These are phyloP conservation scores for Microbotryomycetes sp. DNA, from an alignment of 1,284 basidiomycete genomes.

Conservation along the genomic window DNA sequence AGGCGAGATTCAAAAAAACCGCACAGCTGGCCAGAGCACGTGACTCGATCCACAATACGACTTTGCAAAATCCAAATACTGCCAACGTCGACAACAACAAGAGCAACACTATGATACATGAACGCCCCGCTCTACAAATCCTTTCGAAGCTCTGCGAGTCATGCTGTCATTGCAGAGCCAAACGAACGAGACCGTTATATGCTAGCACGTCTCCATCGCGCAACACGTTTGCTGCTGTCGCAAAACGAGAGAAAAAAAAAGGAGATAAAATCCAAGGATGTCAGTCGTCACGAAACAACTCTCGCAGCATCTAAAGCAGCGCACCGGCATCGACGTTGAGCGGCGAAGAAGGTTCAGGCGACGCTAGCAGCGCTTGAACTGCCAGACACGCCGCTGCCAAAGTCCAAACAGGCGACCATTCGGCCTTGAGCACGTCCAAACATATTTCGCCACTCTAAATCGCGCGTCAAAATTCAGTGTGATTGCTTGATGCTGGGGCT, in stretches of 20 bases:
- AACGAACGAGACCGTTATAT: background rate
- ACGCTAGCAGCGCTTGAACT: conserved; percentile 39
- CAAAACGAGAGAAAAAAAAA: background rate
- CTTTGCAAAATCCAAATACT: too few relatives aligned
- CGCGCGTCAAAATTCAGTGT: background rate
- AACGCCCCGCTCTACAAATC: background rate
- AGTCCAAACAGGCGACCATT: conserved; percentile 43
- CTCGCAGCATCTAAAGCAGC: too few relatives aligned
- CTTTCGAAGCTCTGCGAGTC: too few relatives aligned
- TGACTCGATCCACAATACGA: too few relatives aligned
- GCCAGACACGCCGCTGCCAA: conserved; percentile 39
- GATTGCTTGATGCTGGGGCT: background rate
- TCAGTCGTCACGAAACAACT: too few relatives aligned
- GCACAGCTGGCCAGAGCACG: too few relatives aligned
- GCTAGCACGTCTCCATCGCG: conserved; percentile 3
- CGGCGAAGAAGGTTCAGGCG: conserved; percentile 40
- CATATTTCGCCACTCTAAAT: conserved; percentile 41
- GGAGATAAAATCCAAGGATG: background rate
- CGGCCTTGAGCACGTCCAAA: conserved; percentile 38
- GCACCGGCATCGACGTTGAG: conserved; percentile 41
- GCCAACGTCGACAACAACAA: too few relatives aligned
- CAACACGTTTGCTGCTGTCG: conserved; percentile 2
- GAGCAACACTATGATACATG: too few relatives aligned
- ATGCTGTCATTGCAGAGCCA: too few relatives aligned
- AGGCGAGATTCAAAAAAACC: background rate